Conservation (phyloP, 768 basidiomycete species). For the Pleurotus sapidus region DNA sequence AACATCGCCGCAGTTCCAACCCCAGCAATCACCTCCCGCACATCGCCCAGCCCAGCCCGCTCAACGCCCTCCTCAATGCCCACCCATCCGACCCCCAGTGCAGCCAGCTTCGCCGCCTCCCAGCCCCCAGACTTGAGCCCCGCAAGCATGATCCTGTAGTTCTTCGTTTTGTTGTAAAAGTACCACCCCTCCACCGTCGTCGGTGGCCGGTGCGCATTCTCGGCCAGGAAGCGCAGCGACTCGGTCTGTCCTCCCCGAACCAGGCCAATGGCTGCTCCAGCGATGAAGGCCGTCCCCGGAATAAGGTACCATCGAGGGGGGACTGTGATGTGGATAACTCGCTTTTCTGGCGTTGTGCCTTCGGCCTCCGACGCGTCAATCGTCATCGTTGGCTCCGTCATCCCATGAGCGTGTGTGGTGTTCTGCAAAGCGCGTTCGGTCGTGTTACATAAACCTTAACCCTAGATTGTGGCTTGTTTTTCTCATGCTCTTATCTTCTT, state of each 20-base stretch:
- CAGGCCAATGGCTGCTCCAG: conserved; percentile 69
- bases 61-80: conserved; percentile 39
- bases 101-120: conserved; percentile 50
- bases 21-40: conserved; percentile 59
- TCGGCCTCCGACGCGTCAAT: conserved; percentile 12
- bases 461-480: not conserved
- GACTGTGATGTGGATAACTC: conserved; percentile 35
- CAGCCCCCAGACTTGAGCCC: conserved; percentile 65
- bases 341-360: conserved; percentile 10
- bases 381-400: conserved; percentile 4
- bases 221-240: conserved; percentile 83
- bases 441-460: not conserved
- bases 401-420: conserved; percentile 5
- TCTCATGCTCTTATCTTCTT: not conserved
- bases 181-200: conserved; percentile 91
- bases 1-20: conserved; percentile 61
- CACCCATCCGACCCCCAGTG: conserved; percentile 38
- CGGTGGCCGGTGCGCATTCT: conserved; percentile 87
- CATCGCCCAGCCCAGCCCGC: conserved; percentile 32
- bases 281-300: conserved; percentile 53
- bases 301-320: conserved; percentile 61
- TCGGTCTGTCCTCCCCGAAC: conserved; percentile 69
- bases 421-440: not conserved
- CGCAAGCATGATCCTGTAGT: conserved; percentile 78
- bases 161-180: conserved; percentile 95